Evolutionary conservation across 331 rosid species (phyloP), one percentile per base, ranked within the genome.

Genomic region (Phaseolus coccineus): DNA sequence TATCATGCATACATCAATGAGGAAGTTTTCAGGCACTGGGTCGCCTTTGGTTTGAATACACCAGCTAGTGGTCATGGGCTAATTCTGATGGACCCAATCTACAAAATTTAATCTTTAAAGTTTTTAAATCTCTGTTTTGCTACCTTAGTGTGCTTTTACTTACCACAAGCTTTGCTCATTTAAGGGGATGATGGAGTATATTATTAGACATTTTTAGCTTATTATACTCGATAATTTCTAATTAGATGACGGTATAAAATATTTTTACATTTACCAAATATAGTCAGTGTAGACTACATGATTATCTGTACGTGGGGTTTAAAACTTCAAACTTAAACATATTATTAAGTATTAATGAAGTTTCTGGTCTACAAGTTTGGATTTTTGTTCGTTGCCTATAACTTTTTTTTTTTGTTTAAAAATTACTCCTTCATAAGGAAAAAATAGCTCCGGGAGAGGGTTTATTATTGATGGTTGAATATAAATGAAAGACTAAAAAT

Each of bases 71-170:
- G 3, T 24, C 28, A 22, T 3, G 13, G 63, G 30, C 63, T 7
- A 24, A 56, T 5, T 15, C 22, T 77, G 74, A 69, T 42, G 51
- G 50, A 39, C 46, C 44, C 14, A 25, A 65, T 77, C 33, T 77
- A 22, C 55, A 39, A 40, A 22, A 27, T 25, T 22, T 24, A 16
- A 77, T 67, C 11, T 40, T 42, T 56, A n/a, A 53, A 39, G 59
- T 30, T 61, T 75, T 61, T 11, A 3, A 8, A 39, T 13, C 35
- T 57, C 46, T 15, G 15, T 4, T 74, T 58, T 59, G 59, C 47
- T 22, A 28, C 33, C 71, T 53, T 40, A 6, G 12, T 28, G 22
- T 4, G 5, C 39, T 35, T 77, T 15, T 55, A 8, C 14, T 19
- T 19, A 2, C 28, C 59, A 53, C 28, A 6, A n/a, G 27, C 59